Percentiles rank a stretch among this genome's conserved stretches.
Conservation (phyloP, 192 early-diverging fungal species). For the Entomortierella parvispora region DNA sequence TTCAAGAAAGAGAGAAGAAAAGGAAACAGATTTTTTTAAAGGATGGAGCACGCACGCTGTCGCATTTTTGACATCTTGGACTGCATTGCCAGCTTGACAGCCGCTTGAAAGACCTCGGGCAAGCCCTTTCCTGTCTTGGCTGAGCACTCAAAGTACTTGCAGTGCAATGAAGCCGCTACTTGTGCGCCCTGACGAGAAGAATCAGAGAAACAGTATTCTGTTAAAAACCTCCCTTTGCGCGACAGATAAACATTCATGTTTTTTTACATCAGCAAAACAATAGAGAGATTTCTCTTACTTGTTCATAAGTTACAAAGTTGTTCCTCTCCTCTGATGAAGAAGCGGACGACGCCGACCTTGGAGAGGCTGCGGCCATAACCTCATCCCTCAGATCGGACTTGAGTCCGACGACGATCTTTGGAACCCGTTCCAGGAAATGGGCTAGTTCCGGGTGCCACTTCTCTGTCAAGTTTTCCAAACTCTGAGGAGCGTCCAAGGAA, state of each 20-base stretch:
- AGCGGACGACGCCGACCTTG: neutral
- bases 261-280: neutral
- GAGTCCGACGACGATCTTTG: constrained; percentile 61
- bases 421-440: constrained; percentile 55
- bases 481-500: constrained; percentile 73
- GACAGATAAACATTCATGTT: neutral
- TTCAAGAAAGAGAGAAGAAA: neutral
- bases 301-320: constrained; percentile 26
- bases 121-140: constrained; percentile 57
- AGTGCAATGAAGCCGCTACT: constrained; percentile 55
- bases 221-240: neutral
- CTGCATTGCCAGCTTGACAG: constrained; percentile 54
- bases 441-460: constrained; percentile 66
- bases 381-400: constrained; percentile 59
- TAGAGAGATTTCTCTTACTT: too few relatives aligned
- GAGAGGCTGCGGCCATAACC: constrained; percentile 13
- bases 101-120: constrained; percentile 59
- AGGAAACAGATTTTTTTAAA: constrained; percentile 17
- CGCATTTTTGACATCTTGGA: constrained; percentile 54
- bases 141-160: constrained; percentile 64
- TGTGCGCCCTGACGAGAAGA: constrained; percentile 48
- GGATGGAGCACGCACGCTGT: constrained; percentile 52
- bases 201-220: neutral
- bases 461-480: constrained; percentile 81
- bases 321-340: constrained; percentile 19